Evolutionary conservation across 2,329 filamentous ascomycete species (phyloP), one percentile per base, ranked within the genome.

Genomic region (Pyricularia pennisetigena): DNA sequence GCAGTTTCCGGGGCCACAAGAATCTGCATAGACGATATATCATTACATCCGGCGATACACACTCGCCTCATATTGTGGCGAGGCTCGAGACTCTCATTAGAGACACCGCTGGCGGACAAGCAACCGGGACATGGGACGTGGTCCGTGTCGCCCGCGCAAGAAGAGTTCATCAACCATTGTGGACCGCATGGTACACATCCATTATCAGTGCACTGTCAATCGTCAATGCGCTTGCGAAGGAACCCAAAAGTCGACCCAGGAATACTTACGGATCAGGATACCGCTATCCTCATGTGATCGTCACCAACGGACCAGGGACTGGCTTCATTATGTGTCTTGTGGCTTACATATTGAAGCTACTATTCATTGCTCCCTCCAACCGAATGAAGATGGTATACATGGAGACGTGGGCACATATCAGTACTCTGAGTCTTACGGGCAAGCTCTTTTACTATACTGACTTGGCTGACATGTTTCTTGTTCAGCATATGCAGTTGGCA

Each of bases 361-460:
- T 82, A 41, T 79, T 72, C 67, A 10, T 82, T 6, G 79, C 80
- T 29, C 83, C 83, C 0, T 76, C 81, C 24, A 79, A 82, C 30
- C 85, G 84, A 71, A 89, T 94, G 80, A 86, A 88, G 70, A 89
- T 91, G 10, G 82, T 98, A 16, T 99, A 95, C 76, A 86, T 97
- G 30, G 95, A 99, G 82, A 95, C 91, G 24, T 97, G 94, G 90
- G 94, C 95, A 2, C 85, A 95, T 20, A 91, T 97, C 20, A 89
- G 85, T 71, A 89, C 86, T 14, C 79, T 98, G 71, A 98, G 94
- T 79, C 77, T 97, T 69, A 97, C 92, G 54, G 95, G 94, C 0
- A 89, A 87, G 75, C 79, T 98, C 54, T 81, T 99, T 69, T 79
- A 90, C 69, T 80, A 82, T 71, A 81, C 81, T 1, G 79, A 82